Conservation (phyloP, 2,329 filamentous ascomycete genomes). For the Nigrospora osmanthi region DNA sequence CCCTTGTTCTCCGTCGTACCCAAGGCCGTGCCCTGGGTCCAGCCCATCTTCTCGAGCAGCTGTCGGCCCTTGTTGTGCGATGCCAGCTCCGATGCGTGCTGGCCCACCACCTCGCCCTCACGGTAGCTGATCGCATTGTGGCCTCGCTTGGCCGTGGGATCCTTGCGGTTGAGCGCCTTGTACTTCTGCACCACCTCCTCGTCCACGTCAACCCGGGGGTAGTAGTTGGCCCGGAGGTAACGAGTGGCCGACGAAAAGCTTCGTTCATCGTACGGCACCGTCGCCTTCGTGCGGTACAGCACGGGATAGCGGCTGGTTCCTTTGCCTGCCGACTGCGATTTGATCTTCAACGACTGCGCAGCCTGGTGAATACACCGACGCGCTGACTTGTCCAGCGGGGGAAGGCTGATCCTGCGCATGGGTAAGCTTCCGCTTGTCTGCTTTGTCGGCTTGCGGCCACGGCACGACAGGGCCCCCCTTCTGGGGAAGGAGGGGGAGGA, state of each 20-base stretch:
- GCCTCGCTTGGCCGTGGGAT: constrained; percentile 8
- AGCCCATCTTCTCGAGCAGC: constrained; percentile 97
- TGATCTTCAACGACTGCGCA: constrained; percentile 66
- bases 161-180: constrained; percentile 10
- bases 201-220: constrained; percentile 42
- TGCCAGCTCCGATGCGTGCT: constrained; percentile 74
- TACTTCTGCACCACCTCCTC: constrained; percentile 18
- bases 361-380: constrained; percentile 77
- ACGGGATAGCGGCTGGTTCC: constrained; percentile 68
- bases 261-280: constrained; percentile 50
- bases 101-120: constrained; percentile 86
- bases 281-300: constrained; percentile 66
- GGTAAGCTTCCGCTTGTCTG: constrained; percentile 5
- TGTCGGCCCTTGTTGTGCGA: constrained; percentile 74
- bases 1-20: constrained; percentile 80
- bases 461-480: too few relatives aligned
- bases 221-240: constrained; percentile 41
- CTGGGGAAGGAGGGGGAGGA: too few relatives aligned
- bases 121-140: constrained; percentile 47
- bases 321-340: constrained; percentile 74
- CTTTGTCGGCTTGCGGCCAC: neutral
- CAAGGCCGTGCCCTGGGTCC: constrained; percentile 78
- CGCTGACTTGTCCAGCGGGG: constrained; percentile 73
- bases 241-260: constrained; percentile 40
- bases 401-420: constrained; percentile 55